Conservation (phyloP, 2,329 filamentous ascomycete genomes). For the Nectriaceae sp. region DNA sequence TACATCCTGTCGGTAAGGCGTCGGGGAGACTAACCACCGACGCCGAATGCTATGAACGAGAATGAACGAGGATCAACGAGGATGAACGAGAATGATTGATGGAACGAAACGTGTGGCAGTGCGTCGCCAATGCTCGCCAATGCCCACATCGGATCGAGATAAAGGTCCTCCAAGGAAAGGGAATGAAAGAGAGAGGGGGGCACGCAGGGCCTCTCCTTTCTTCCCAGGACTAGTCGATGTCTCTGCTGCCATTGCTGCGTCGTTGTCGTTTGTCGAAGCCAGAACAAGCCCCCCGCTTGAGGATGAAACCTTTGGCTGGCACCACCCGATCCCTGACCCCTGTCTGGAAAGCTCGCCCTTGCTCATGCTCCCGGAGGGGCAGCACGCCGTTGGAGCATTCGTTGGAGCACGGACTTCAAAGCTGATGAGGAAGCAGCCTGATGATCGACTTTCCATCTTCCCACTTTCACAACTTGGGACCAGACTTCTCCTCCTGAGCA, state of each 20-base stretch:
- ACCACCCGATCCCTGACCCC: conserved; percentile 23
- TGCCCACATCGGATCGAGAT: no score
- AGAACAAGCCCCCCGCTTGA: conserved; percentile 17
- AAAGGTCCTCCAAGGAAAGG: no score
- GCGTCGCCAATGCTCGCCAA: no score
- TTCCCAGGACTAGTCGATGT: not conserved
- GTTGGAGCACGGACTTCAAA: not conserved
- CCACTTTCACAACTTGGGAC: conserved; percentile 10
- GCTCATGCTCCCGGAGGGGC: not conserved
- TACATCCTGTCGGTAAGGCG: conserved; percentile 6
- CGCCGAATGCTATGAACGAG: not conserved
- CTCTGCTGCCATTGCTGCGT: not conserved
- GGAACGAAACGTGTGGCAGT: no score
- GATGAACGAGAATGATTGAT: no score
- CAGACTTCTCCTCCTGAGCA: not conserved
- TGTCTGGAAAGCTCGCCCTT: not conserved
- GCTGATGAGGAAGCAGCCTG: conserved; percentile 8
- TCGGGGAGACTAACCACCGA: conserved; percentile 1
- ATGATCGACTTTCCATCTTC: conserved; percentile 20
- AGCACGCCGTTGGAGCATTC: not conserved
- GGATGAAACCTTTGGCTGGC: conserved; percentile 28
- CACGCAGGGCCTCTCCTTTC: no score
- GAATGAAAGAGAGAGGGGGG: no score
- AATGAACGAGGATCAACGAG: not conserved
- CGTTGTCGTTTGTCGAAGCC: not conserved